Conservation (phyloP, 805 yeast species). For the Ogataea dorogensis region DNA sequence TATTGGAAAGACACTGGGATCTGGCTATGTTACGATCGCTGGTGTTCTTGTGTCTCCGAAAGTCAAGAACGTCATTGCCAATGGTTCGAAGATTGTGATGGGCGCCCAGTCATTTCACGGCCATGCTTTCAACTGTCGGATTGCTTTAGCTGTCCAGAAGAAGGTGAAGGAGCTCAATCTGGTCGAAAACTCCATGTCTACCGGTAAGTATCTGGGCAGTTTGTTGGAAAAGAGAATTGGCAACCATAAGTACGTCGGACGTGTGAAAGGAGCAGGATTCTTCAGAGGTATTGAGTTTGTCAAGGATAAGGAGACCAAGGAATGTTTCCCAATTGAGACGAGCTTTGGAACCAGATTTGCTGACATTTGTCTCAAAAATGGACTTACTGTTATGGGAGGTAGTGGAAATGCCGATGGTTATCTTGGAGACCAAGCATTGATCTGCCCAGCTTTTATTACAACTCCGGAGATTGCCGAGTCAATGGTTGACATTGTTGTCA, state of each 20-base stretch:
- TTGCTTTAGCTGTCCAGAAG: slow-evolving; percentile 43
- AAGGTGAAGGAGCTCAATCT: slow-evolving; percentile 36
- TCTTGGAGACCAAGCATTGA: slow-evolving; percentile 44
- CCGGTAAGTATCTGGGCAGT: slow-evolving; percentile 41
- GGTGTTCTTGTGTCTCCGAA: slow-evolving; percentile 42
- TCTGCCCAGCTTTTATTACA: slow-evolving; percentile 45
- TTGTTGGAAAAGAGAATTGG: slow-evolving; percentile 27
- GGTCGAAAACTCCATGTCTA: slow-evolving; percentile 37
- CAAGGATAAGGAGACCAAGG: slow-evolving; percentile 42
- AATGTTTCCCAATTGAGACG: slow-evolving; percentile 36
- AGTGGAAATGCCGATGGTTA: slow-evolving; percentile 39
- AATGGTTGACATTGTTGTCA: slow-evolving; percentile 14
- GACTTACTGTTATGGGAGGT: slow-evolving; percentile 41
- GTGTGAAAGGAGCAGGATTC: slow-evolving; percentile 50
- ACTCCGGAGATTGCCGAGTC: slow-evolving; percentile 37
- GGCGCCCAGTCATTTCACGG: slow-evolving; percentile 49
- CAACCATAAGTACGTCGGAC: slow-evolving; percentile 38
- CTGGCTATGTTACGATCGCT: slow-evolving; percentile 47
- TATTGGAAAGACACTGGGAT: slow-evolving; percentile 46
- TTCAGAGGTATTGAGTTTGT: slow-evolving; percentile 52
- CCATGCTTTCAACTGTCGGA: slow-evolving; percentile 42
- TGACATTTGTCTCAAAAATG: slow-evolving; percentile 38
- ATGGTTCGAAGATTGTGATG: slow-evolving; percentile 38
- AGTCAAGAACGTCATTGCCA: slow-evolving; percentile 34
- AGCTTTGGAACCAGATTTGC: slow-evolving; percentile 35